phyloP scores from a whole-genome alignment of 805 yeast species.

The Wickerhamiella domercqiae region DNA sequence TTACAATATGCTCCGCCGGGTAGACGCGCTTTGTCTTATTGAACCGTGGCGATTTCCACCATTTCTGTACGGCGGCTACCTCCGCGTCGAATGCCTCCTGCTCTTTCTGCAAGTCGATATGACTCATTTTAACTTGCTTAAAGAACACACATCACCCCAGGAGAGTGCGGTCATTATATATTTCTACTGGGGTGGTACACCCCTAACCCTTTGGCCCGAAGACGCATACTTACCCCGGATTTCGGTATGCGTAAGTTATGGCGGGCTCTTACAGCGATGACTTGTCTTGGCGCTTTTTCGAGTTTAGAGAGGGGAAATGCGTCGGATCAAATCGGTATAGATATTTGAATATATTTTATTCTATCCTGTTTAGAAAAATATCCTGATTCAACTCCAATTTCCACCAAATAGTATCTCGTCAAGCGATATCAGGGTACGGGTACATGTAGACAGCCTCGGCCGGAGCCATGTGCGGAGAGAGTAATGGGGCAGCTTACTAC shows the following conservation, averaged over 20 bases:
- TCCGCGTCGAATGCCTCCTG: slow-evolving; percentile 50
- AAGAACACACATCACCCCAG: not conserved
- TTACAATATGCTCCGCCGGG: slow-evolving; percentile 75
- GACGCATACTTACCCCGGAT: no score
- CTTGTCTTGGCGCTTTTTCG: no score
- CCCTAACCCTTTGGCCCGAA: no score
- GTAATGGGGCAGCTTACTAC: no score
- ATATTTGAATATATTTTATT: not conserved
- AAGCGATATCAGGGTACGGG: not conserved
- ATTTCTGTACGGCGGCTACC: slow-evolving; percentile 55
- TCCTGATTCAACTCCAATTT: not conserved
- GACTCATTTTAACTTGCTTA: slow-evolving; percentile 8
- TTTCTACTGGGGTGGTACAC: no score
- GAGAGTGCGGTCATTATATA: no score
- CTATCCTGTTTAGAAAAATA: not conserved
- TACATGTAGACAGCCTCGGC: no score
- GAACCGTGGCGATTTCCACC: slow-evolving; percentile 97
- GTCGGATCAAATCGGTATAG: not conserved
- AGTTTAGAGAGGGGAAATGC: no score
- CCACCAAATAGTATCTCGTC: not conserved
- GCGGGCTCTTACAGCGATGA: no score
- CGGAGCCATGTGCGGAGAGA: no score
- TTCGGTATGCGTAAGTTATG: no score
- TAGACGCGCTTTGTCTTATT: slow-evolving; percentile 72
- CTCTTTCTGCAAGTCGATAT: slow-evolving; percentile 45